Evolutionary conservation across 768 basidiomycete genomes (phyloP), one percentile per base, ranked within the genome.

Genomic region (Harrya chromipes): DNA sequence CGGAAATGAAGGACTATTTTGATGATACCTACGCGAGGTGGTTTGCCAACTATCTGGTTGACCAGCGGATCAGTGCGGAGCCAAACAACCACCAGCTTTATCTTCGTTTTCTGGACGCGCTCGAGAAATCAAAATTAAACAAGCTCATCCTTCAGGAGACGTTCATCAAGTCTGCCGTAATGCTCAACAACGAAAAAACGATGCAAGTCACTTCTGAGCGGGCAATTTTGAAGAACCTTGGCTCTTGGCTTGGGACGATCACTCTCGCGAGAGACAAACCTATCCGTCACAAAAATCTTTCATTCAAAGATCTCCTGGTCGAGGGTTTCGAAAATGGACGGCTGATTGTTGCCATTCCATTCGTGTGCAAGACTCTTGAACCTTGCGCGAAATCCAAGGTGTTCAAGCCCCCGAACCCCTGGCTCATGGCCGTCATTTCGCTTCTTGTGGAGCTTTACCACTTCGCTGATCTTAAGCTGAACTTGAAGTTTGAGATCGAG

Each of bases 401-500:
- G 23, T 99, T 99, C 81, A 87, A 81, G 61, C 88, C 93, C 17
- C 97, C 97, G 21, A 99, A 97, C 67, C 97, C 97, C 2, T 99
- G 97, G 97, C 72, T 99, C 43, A 94, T 97, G 87, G 94, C 90
- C 0, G 90, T 99, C 55, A 76, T 98, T 60, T 83, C 87, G 56
- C 76, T 98, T 37, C 80, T 98, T 39, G 90, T 84, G 38, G 97
- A 99, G 66, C 79, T 99, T n/a, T 98, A 99, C 68, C 90, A 94
- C 65, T 94, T 87, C 60, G 95, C 93, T 5, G 94, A 98, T 59
- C 78, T 98, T 53, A 95, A 95, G 71, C 75, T 98, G 47, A 97
- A 97, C 65, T 79, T 94, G 65, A 98, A 97, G 70, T 99, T 99
- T 63, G 97, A 98, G 71, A 98, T 99, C 47, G 97, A 99, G 70